These are phyloP conservation scores for Penicillium sp. DNA, from an alignment of 2,329 filamentous ascomycete species.

Conservation along the genomic window DNA sequence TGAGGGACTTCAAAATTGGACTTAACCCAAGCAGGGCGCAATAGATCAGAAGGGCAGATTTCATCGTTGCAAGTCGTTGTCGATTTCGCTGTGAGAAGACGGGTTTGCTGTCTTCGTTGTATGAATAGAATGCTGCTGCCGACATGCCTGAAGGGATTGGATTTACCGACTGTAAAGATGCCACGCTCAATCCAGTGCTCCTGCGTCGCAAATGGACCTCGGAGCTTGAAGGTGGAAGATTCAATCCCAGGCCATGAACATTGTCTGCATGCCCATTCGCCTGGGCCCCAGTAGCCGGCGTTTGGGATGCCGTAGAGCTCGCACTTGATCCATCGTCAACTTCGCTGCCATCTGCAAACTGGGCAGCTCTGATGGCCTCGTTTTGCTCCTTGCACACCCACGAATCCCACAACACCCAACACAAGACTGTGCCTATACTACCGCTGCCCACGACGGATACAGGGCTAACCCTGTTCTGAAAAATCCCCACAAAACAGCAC, in stretches of 20 bases:
- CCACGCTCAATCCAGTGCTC: slow-evolving; percentile 33
- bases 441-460: slow-evolving; percentile 85
- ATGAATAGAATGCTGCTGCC: slow-evolving; percentile 18
- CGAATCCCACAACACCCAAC: slow-evolving; percentile 87
- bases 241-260: slow-evolving; percentile 42
- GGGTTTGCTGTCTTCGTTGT: slow-evolving; percentile 22
- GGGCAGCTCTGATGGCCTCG: slow-evolving; percentile 36
- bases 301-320: slow-evolving; percentile 31
- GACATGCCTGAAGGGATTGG: slow-evolving; percentile 20
- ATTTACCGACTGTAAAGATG: slow-evolving; percentile 51
- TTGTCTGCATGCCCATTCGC: slow-evolving; percentile 28
- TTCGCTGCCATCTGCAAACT: slow-evolving; percentile 26
- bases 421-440: slow-evolving; percentile 74
- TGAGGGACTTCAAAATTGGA: slow-evolving; percentile 95
- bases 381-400: slow-evolving; percentile 74
- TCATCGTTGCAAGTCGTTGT: slow-evolving; percentile 72
- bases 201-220: slow-evolving; percentile 27
- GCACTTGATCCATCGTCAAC: slow-evolving; percentile 39
- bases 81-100: slow-evolving; percentile 52
- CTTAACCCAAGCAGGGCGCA: slow-evolving; percentile 86
- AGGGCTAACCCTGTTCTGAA: slow-evolving; percentile 79
- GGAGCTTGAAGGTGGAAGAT: slow-evolving; percentile 35
- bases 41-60: slow-evolving; percentile 90
- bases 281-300: slow-evolving; percentile 23
- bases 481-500: slow-evolving; percentile 88